Conservation (phyloP, 306 rosid genomes). For the Macrotyloma uniflorum region DNA sequence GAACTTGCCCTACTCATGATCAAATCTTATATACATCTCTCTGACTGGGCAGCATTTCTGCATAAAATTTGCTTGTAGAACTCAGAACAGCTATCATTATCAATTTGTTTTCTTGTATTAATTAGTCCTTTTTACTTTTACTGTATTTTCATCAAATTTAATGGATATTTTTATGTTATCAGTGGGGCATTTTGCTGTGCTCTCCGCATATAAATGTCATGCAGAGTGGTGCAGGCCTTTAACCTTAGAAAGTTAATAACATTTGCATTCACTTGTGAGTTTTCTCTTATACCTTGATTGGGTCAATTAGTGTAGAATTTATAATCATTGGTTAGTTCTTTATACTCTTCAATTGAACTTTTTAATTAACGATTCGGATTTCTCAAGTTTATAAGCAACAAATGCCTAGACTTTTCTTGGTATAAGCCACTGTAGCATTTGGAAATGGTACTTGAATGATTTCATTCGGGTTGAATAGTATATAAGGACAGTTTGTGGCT, state of each 20-base stretch:
- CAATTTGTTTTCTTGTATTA: constrained; percentile 49
- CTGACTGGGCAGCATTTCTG: constrained; percentile 57
- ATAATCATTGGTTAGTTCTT: background rate
- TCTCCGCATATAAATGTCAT: constrained; percentile 48
- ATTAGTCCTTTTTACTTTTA: constrained; percentile 34
- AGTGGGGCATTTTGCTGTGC: constrained; percentile 67
- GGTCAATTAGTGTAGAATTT: background rate
- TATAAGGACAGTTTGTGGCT: background rate
- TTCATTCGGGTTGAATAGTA: background rate
- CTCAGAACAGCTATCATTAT: constrained; percentile 38
- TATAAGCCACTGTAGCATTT: background rate
- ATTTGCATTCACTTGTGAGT: constrained; percentile 18
- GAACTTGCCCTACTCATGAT: background rate
- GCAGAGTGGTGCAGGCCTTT: constrained; percentile 69
- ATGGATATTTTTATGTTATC: constrained; percentile 55
- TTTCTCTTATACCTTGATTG: background rate
- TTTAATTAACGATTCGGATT: background rate
- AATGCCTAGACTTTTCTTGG: background rate
- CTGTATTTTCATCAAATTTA: constrained; percentile 56
- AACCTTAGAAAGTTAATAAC: constrained; percentile 45
- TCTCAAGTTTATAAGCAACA: background rate
- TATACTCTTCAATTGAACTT: background rate
- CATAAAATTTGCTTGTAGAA: constrained; percentile 55
- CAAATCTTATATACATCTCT: constrained; percentile 37
- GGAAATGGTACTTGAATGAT: too few species aligned